Evolutionary conservation across 139 green algal genomes (phyloP), one percentile per base, ranked within the genome.

Genomic region (Micromonas pusilla): DNA sequence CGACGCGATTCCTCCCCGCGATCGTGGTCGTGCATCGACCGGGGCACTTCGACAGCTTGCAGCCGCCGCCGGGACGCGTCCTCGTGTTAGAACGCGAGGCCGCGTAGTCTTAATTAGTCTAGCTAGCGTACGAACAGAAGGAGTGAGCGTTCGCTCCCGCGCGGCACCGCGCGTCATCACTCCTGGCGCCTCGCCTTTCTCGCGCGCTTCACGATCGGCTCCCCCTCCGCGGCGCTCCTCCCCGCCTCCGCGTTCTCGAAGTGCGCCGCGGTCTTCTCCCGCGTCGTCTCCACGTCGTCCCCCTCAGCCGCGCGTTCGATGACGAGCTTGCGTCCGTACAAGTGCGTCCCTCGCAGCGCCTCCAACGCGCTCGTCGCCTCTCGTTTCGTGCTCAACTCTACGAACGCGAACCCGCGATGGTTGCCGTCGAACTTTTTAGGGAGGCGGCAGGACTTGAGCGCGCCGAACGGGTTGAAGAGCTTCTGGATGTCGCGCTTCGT

Each of bases 361-460:
- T 92, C 90, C 19, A 90, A 52, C n/a, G 87, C 87, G 62, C 84
- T 89, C 1, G 31, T 33, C 0, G 87, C 85, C 79, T 91, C 87
- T 70, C 63, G 19, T 26, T 74, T 71, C 16, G 84, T 88, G 13
- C 68, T 72, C 76, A 88, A 89, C 38, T 89, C 86, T 16, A 89
- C 80, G 52, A 90, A 89, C 26, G 75, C 86, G 72, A 86, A 87
- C 20, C 80, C 86, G 6, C 94, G 86, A 85, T 97, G 94, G 28
- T 53, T 86, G 77, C 95, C 95, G 81, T 99, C 95, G 82, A 97
- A 97, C 87, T 99, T 99, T 73, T 93, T 92, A 9, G 96, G 96
- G 77, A 99, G 80, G 65, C 96, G 88, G 79, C 91, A 89, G 57
- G 76, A 92, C 84, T 98, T 98, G 63, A 98, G 63, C 36, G 94